Base-by-base conservation (phyloP, 2,329 filamentous ascomycete species). In the Chaetomium sp. region DNA sequence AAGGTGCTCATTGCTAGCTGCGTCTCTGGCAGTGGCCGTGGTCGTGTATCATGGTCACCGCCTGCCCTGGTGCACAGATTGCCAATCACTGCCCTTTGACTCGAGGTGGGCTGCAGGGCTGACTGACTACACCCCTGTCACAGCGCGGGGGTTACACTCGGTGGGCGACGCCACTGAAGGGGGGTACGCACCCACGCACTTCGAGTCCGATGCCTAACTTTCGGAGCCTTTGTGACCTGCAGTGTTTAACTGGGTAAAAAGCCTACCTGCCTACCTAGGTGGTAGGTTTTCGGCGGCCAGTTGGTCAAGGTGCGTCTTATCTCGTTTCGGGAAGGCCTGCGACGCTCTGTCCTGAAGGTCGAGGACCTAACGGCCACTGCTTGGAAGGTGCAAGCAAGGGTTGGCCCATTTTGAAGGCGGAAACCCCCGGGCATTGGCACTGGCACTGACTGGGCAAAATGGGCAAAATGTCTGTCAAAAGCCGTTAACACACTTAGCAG, bases 321-420 rank as follows among this genome's bases (percentile, higher is more conserved):
- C 13, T 42, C 38, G 38, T 42, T 42, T 42, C 38, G 38, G 13
- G 38, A 42, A 42, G 19, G 45, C 45, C 45, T 47, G n/a, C n/a
- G 21, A n/a, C 21, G 5, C 45, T 23, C 21, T 23, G 45, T 23
- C 19, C 16, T n/a, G 38, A 10, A 55, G 29, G 53, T 21, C 53
- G 9, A 55, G 29, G 33, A 29, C 51, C 19, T 7, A 10, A 29
- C 16, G 27, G 19, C 29, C 29, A 10, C 27, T 29, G n/a, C n/a
- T n/a, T n/a, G 35, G 23, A 19, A 29, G 16, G 19, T 54, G 27
- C 29, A 23, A 55, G 16, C 23, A 21, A 55, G 54, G 31, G 54
- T 62, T 62, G 60, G 54, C 54, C 61, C 35, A 49, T 55, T 59
- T 21, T 23, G 47, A 6, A 42, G 54, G 54, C 54, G 45, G 38